These are phyloP conservation scores for Raddia guianensis DNA, from an alignment of 176 grass and related monocot genomes.

Conservation along the genomic window DNA sequence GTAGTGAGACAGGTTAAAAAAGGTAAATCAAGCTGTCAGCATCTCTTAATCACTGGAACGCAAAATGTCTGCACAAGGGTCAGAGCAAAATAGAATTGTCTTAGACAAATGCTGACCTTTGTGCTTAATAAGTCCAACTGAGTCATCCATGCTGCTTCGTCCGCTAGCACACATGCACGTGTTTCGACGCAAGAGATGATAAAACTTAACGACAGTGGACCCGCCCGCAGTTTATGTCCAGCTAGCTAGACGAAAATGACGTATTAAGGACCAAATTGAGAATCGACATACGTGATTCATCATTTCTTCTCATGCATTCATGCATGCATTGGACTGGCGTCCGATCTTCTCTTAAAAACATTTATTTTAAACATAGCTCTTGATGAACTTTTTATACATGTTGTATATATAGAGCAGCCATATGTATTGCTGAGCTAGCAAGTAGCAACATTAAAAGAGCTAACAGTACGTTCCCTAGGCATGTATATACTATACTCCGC, in stretches of 20 bases:
- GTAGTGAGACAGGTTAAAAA: neutral
- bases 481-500: no score
- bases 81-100: neutral
- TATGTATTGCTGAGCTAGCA: no score
- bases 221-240: neutral
- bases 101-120: neutral
- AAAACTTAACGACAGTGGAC: neutral
- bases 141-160: conserved; percentile 6
- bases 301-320: neutral
- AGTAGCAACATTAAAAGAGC: no score
- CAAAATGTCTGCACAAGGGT: neutral
- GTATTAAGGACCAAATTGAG: neutral
- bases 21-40: neutral
- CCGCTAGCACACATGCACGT: neutral
- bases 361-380: no score
- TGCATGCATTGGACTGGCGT: neutral
- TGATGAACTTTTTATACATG: no score
- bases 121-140: neutral
- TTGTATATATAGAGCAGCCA: no score
- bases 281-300: neutral
- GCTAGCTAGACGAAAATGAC: conserved; percentile 7
- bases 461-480: no score
- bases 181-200: conserved; percentile 4
- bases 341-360: neutral
- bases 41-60: neutral